Base-by-base conservation (phyloP, 2,329 filamentous ascomycete genomes). In the Aspergillus glaucus region DNA sequence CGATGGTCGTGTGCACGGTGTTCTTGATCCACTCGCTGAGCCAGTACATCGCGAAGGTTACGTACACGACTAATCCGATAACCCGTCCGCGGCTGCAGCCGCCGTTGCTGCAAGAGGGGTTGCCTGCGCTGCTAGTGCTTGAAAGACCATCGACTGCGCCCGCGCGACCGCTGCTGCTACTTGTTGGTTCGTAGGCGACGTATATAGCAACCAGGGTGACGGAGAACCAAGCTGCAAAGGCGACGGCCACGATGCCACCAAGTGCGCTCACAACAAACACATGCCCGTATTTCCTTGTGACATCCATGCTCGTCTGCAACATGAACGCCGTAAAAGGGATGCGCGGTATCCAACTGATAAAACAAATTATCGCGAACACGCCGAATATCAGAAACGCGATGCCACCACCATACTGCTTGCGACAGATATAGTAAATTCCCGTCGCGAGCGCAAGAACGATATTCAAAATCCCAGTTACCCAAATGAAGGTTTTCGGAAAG, bases 11-110 rank as follows among this genome's bases (percentile, higher is more conserved):
- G 65, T 97, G 90, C 43, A 95, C 88, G 0, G 88, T 90, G 70
- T 95, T 95, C 75, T 96, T 96, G 59, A 96, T 74, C 79, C 87
- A 92, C 66, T 97, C 92, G 1, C 87, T 86, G 55, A 95, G 84
- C 92, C 92, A 97, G 72, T 94, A 96, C 70, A 85, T 88, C 46
- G 90, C 85, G 61, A 97, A 96, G 0, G 90, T 95, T 57, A 90
- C 80, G 65, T 94, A 96, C 15, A 86, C 87, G 4, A 95, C 75
- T 26, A 96, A 72, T 0, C 91, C 91, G 51, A 90, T 91, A 41
- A 96, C 87, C 55, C 85, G 92, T 45, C 76, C 88, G 5, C 74
- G 77, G 51, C 86, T 84, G 60, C 91, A 96, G 5, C 79, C 77
- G 3, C 82, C 82, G 12, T 71, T 69, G 32, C 59, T 64, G 55